Conservation (phyloP, 257 asterid genomes). For the Scutellaria baicalensis region DNA sequence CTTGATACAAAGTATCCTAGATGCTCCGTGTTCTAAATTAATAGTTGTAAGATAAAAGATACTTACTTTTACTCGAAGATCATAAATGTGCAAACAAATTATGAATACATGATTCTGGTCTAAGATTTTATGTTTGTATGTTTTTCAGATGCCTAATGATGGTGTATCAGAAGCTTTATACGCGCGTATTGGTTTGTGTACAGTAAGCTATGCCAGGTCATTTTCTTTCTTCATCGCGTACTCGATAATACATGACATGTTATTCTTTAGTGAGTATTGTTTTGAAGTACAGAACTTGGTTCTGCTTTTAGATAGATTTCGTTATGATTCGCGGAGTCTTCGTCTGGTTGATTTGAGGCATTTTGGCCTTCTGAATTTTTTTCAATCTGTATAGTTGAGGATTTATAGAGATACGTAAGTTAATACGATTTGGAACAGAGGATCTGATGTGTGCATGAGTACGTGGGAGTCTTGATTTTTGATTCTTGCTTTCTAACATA, state of each 20-base stretch:
- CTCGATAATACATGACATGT: not conserved
- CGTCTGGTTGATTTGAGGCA: not conserved
- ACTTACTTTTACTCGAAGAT: not conserved
- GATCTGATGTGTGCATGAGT: not conserved
- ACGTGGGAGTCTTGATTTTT: not conserved
- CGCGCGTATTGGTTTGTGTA: conserved; percentile 6
- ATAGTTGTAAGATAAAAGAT: too few species aligned
- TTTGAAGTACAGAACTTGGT: not conserved
- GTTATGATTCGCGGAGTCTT: not conserved
- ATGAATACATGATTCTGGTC: not conserved
- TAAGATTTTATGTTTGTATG: not conserved
- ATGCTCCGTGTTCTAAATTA: not conserved
- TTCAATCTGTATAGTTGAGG: not conserved
- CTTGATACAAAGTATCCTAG: not conserved
- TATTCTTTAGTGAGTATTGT: not conserved
- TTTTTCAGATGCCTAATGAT: conserved; percentile 13
- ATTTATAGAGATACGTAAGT: too few species aligned
- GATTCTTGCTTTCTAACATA: not conserved
- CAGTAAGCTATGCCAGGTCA: conserved; percentile 5
- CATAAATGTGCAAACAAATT: not conserved
- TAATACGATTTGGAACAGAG: too few species aligned
- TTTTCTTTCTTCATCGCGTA: not conserved
- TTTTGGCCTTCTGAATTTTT: not conserved
- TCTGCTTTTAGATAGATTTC: conserved; percentile 1
- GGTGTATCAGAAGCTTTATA: conserved; percentile 5